Percentiles rank a stretch among this genome's conserved stretches.
phyloP scores from a whole-genome alignment of 1,284 basidiomycete genomes.

The Chiua sp. region DNA sequence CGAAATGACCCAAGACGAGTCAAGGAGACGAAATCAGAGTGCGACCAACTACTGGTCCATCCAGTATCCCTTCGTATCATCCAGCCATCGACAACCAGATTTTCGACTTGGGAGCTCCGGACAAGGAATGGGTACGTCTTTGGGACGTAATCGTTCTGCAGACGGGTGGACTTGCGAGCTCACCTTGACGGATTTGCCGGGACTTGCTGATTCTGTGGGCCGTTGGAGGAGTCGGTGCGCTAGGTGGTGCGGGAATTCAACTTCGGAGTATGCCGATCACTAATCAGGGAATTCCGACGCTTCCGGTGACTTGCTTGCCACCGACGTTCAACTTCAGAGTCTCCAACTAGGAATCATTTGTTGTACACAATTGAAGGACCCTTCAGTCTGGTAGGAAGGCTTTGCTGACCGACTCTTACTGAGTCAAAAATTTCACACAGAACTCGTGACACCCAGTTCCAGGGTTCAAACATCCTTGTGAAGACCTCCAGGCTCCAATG shows the following conservation, averaged over 20 bases:
- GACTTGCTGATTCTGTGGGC: slow-evolving; percentile 24
- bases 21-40: slow-evolving; percentile 14
- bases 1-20: slow-evolving; percentile 11
- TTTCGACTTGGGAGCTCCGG: slow-evolving; percentile 24
- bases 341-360: no score
- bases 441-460: no score
- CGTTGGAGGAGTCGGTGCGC: slow-evolving; percentile 15
- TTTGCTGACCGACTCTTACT: no score
- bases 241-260: slow-evolving; percentile 32
- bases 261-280: slow-evolving; percentile 24
- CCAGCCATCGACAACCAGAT: slow-evolving; percentile 42
- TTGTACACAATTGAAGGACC: no score
- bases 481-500: no score
- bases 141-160: slow-evolving; percentile 5
- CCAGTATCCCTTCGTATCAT: slow-evolving; percentile 44
- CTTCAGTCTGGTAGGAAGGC: no score
- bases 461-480: no score
- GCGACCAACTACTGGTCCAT: slow-evolving; percentile 39
- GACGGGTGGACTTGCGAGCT: slow-evolving; percentile 44
- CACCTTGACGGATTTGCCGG: slow-evolving; percentile 60
- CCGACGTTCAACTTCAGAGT: no score
- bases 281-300: no score
- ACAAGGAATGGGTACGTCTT: slow-evolving; percentile 14
- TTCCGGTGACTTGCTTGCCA: no score
- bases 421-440: no score